A percentile compares a stretch with the other conserved stretches of the same genome.
Conservation (phyloP, 352 stramenopile species). For the Discostella stelligera region DNA sequence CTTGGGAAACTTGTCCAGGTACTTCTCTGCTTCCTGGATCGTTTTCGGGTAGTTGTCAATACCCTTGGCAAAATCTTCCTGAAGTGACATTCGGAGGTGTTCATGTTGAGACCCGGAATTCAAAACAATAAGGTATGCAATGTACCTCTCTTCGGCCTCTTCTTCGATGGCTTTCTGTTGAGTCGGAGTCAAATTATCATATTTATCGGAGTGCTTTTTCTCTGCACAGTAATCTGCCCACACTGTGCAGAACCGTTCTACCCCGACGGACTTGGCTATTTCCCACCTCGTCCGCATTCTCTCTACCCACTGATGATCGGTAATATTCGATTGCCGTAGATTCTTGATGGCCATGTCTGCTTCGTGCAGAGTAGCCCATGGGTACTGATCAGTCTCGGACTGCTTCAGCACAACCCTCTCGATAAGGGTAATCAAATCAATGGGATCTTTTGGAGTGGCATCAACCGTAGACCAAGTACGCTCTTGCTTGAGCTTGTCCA, state of each 20-base stretch:
- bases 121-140: too few species aligned
- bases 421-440: conserved; percentile 5
- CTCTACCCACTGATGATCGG: conserved; percentile 22
- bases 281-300: conserved; percentile 32
- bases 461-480: background rate
- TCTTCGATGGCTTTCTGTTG: too few species aligned
- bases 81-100: too few species aligned
- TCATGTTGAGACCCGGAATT: too few species aligned
- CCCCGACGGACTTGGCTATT: conserved; percentile 9
- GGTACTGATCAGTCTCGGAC: conserved; percentile 7
- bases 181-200: background rate
- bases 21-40: too few species aligned
- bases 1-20: too few species aligned
- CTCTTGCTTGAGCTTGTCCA: conserved; percentile 32
- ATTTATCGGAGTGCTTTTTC: background rate
- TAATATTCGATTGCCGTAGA: conserved; percentile 9
- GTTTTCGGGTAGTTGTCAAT: too few species aligned
- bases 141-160: too few species aligned
- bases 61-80: too few species aligned
- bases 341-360: background rate
- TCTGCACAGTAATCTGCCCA: background rate
- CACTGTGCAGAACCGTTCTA: background rate
- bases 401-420: conserved; percentile 9
- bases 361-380: background rate
- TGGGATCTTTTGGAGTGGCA: too few species aligned